Percentiles rank a stretch among this genome's conserved stretches.
These are phyloP conservation scores for Rhizopogon hawkerae DNA, from an alignment of 1,284 basidiomycete species.

Conservation along the genomic window DNA sequence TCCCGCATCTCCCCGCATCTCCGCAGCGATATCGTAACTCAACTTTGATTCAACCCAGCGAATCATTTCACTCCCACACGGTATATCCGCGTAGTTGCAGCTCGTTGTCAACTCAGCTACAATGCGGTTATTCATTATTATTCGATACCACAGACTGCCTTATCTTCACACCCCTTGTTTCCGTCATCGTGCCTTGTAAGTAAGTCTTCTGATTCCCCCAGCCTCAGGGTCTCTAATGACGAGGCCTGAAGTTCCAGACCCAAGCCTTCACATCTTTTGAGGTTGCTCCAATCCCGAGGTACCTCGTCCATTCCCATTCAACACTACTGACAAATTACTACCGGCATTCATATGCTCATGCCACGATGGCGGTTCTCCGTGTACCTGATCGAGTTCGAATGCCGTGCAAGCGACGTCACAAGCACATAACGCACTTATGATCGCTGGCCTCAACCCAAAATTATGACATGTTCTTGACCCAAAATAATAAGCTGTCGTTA, in stretches of 20 bases:
- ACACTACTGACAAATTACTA: not conserved
- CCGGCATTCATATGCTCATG: not conserved
- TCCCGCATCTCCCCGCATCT: conserved; percentile 22
- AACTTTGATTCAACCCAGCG: conserved; percentile 17
- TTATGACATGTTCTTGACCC: conserved; percentile 12
- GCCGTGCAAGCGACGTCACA: conserved; percentile 21
- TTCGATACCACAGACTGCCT: not conserved
- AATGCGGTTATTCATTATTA: no score
- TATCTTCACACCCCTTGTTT: conserved; percentile 1
- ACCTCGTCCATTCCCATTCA: no score
- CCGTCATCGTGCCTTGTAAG: not conserved
- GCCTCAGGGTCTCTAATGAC: not conserved
- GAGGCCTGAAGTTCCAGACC: no score
- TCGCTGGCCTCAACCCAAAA: conserved; percentile 8
- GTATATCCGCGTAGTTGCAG: not conserved
- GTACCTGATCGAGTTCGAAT: conserved; percentile 24
- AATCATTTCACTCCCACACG: conserved; percentile 7
- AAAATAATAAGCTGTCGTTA: conserved; percentile 15
- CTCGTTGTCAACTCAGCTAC: not conserved
- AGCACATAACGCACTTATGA: not conserved
- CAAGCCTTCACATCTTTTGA: no score
- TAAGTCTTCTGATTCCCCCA: not conserved
- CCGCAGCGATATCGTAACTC: conserved; percentile 1
- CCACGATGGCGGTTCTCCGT: not conserved
- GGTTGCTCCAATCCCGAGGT: no score